Conservation (phyloP, 148 eudicot genomes). For the Arctostaphylos glauca region DNA sequence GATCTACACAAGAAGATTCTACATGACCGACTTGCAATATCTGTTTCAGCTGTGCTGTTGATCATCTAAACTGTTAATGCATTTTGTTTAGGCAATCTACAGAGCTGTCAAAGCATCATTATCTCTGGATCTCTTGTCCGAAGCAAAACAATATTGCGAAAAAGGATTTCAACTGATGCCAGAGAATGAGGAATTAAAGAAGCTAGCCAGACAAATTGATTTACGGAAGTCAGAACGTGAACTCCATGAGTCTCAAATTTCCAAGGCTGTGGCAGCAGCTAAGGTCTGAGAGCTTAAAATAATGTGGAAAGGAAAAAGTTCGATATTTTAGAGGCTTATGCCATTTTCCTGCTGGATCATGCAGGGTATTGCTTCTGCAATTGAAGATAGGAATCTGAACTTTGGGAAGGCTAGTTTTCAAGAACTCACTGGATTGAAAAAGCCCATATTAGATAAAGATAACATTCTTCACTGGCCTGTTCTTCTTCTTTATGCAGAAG, state of each 20-base stretch:
- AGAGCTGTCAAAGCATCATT: constrained; percentile 89
- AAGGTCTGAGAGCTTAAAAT: constrained; percentile 44
- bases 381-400: constrained; percentile 64
- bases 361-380: constrained; percentile 70
- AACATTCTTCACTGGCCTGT: constrained; percentile 96
- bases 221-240: constrained; percentile 47
- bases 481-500: constrained; percentile 85
- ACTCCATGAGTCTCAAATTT: constrained; percentile 60
- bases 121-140: constrained; percentile 57
- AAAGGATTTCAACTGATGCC: constrained; percentile 65
- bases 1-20: background rate
- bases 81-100: constrained; percentile 57
- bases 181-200: constrained; percentile 77
- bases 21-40: background rate
- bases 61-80: background rate
- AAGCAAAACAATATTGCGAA: constrained; percentile 69
- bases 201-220: constrained; percentile 54
- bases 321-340: constrained; percentile 12
- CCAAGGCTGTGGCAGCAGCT: constrained; percentile 57
- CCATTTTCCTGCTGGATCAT: constrained; percentile 14
- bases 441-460: constrained; percentile 67
- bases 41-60: background rate
- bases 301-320: background rate
- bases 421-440: constrained; percentile 77
- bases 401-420: constrained; percentile 73